Conservation (phyloP, 345 rosid species). For the Salix dunnii region DNA sequence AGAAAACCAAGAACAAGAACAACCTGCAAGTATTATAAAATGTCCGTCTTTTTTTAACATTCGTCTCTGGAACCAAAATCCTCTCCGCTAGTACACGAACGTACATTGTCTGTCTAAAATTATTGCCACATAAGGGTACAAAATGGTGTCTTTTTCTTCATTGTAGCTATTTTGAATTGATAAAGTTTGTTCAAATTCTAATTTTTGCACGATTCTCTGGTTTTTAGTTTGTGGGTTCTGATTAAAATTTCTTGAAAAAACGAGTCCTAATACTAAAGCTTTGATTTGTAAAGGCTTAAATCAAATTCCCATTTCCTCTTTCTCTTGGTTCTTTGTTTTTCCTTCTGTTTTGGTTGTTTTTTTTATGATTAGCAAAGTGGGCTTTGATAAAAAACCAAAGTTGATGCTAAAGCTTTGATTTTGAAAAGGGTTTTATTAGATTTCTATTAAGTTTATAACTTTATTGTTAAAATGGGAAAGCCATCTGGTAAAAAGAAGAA, state of each 20-base stretch:
- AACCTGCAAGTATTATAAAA: not conserved
- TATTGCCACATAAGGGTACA: not conserved
- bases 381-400: not conserved
- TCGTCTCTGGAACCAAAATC: not conserved
- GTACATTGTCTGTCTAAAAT: not conserved
- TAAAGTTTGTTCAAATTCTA: not conserved
- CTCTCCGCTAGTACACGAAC: not conserved
- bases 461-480: conserved; percentile 62
- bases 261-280: not conserved
- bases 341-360: not conserved
- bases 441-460: not conserved
- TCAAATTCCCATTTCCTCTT: not conserved
- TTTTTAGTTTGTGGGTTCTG: not conserved
- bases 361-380: not conserved
- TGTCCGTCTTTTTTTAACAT: not conserved
- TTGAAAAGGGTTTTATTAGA: not conserved
- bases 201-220: not conserved
- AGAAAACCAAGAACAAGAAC: not conserved
- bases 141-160: not conserved
- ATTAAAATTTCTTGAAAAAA: not conserved
- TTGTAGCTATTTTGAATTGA: not conserved
- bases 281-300: not conserved
- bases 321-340: not conserved
- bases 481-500: conserved; percentile 85
- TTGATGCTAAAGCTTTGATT: not conserved